Conservation (phyloP, 805 yeast species). For the Candida silvicultrix region DNA sequence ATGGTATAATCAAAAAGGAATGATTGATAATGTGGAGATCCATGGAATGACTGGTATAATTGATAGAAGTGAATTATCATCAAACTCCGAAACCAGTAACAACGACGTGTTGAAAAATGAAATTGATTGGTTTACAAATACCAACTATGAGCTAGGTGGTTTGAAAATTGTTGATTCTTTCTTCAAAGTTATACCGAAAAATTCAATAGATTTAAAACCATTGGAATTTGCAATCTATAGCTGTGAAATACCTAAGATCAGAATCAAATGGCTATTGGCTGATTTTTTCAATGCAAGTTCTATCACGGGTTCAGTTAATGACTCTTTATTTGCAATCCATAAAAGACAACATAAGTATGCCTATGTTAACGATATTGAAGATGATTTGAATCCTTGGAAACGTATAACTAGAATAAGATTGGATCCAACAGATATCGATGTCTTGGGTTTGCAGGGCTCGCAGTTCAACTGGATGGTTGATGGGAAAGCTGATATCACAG, state of each 20-base stretch:
- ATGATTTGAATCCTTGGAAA: slow-evolving; percentile 39
- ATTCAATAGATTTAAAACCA: slow-evolving; percentile 4
- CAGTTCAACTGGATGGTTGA: slow-evolving; percentile 64
- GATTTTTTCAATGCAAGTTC: slow-evolving; percentile 68
- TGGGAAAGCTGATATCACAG: slow-evolving; percentile 63
- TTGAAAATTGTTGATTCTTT: slow-evolving; percentile 47
- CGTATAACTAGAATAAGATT: slow-evolving; percentile 41
- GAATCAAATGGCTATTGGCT: slow-evolving; percentile 50
- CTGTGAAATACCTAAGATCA: slow-evolving; percentile 55
- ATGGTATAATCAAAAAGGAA: slow-evolving; percentile 85
- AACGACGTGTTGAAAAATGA: slow-evolving; percentile 12
- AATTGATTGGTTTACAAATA: slow-evolving; percentile 27
- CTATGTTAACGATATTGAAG: slow-evolving; percentile 31
- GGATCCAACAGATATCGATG: slow-evolving; percentile 32
- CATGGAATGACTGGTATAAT: slow-evolving; percentile 82
- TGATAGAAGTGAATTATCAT: slow-evolving; percentile 39
- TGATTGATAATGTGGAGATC: slow-evolving; percentile 70
- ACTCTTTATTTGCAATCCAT: slow-evolving; percentile 70
- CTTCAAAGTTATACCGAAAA: slow-evolving; percentile 28
- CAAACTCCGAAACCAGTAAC: slow-evolving; percentile 23
- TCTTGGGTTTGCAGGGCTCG: slow-evolving; percentile 26
- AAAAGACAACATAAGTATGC: slow-evolving; percentile 59
- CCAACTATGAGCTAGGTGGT: slow-evolving; percentile 31
- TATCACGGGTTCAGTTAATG: slow-evolving; percentile 68
- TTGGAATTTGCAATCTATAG: slow-evolving; percentile 51